These are phyloP conservation scores for Begonia peltatifolia DNA, from an alignment of 306 rosid species.

Conservation along the genomic window DNA sequence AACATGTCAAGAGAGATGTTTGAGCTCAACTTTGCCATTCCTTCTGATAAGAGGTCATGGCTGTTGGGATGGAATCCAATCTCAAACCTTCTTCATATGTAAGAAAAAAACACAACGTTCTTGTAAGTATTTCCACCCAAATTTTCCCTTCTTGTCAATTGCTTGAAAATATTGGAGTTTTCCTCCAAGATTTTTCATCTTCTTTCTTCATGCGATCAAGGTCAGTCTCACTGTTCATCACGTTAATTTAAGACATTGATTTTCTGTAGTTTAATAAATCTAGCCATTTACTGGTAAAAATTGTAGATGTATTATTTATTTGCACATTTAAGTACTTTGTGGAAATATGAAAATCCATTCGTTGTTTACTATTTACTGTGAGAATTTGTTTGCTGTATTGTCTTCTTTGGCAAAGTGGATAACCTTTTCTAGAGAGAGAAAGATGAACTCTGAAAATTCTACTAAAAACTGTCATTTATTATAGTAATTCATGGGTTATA, in stretches of 20 bases:
- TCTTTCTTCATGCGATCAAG: too few relatives aligned
- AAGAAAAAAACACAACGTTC: conserved; percentile 15
- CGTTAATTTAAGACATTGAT: not conserved
- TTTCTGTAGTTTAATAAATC: not conserved
- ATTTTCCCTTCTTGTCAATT: not conserved
- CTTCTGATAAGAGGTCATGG: conserved; percentile 90
- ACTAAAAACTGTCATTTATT: too few relatives aligned
- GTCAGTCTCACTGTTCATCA: not conserved
- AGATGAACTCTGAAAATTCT: too few relatives aligned
- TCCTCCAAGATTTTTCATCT: conserved; percentile 10
- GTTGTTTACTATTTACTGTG: too few relatives aligned
- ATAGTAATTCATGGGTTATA: too few relatives aligned
- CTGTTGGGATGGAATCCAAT: conserved; percentile 75
- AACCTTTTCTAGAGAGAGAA: too few relatives aligned
- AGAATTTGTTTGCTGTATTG: too few relatives aligned
- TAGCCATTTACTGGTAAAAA: too few relatives aligned
- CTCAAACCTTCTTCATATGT: conserved; percentile 67
- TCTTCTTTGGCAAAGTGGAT: too few relatives aligned
- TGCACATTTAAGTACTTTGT: too few relatives aligned
- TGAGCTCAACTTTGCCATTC: conserved; percentile 76
- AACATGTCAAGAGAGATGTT: conserved; percentile 97
- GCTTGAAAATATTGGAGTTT: conserved; percentile 15
- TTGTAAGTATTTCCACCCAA: conserved; percentile 15
- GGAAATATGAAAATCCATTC: too few relatives aligned
- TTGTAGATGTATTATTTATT: too few relatives aligned